A percentile compares a stretch with the other conserved stretches of the same genome.
These are phyloP conservation scores for Yamadazyma pseudoaaseri DNA, from an alignment of 1,139 yeast species.

Conservation along the genomic window DNA sequence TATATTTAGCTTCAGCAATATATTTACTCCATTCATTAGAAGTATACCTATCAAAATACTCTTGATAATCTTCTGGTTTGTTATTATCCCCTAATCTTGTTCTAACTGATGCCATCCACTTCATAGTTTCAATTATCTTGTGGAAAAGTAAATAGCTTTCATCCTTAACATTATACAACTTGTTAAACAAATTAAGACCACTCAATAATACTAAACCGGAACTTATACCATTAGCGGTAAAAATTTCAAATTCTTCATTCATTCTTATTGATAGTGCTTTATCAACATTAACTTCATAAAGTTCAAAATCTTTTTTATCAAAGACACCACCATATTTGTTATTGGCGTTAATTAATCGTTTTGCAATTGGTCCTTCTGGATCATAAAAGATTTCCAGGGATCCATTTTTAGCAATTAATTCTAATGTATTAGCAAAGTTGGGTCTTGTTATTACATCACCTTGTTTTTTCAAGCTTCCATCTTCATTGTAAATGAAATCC, in stretches of 20 bases:
- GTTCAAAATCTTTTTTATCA: slow-evolving; percentile 58
- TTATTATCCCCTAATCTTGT: slow-evolving; percentile 72
- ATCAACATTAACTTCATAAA: slow-evolving; percentile 55
- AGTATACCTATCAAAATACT: slow-evolving; percentile 30
- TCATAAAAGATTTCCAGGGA: slow-evolving; percentile 78
- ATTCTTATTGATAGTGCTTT: slow-evolving; percentile 48
- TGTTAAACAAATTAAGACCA: slow-evolving; percentile 65
- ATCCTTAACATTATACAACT: slow-evolving; percentile 22
- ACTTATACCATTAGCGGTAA: slow-evolving; percentile 74
- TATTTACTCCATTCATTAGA: slow-evolving; percentile 53
- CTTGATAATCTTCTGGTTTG: slow-evolving; percentile 14
- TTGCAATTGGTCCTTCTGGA: slow-evolving; percentile 72
- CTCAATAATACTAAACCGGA: slow-evolving; percentile 81
- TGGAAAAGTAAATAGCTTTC: slow-evolving; percentile 51
- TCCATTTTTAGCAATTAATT: slow-evolving; percentile 70
- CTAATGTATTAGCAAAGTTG: slow-evolving; percentile 63
- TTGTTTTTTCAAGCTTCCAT: slow-evolving; percentile 31
- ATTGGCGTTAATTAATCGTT: slow-evolving; percentile 46
- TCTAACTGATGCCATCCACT: slow-evolving; percentile 88
- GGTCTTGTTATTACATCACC: slow-evolving; percentile 67
- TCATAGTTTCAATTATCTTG: slow-evolving; percentile 79
- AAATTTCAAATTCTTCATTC: slow-evolving; percentile 49
- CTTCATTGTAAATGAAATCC: slow-evolving; percentile 49
- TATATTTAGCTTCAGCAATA: slow-evolving; percentile 39
- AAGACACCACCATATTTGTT: slow-evolving; percentile 60